Conservation (phyloP, 768 basidiomycete species). For the Leccinum pellstonianum region DNA sequence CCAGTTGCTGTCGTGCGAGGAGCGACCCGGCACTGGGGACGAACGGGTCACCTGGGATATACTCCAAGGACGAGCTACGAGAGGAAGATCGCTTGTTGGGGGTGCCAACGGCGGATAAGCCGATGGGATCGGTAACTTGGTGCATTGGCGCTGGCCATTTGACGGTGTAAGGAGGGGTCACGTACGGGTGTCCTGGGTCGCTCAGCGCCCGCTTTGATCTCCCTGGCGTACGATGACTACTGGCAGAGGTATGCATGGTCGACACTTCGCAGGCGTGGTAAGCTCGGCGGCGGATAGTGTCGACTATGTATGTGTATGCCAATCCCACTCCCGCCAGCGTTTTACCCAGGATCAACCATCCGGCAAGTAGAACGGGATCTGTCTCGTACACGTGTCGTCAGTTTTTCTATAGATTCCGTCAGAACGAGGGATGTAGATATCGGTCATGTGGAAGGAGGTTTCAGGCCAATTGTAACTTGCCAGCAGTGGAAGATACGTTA, state of each 20-base stretch:
- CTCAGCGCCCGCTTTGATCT: conserved; percentile 18
- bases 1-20: conserved; percentile 7
- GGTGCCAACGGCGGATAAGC: not conserved
- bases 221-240: conserved; percentile 9
- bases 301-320: not conserved
- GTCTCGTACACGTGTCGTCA: conserved; percentile 7
- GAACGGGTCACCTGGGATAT: conserved; percentile 12
- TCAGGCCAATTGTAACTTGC: not conserved
- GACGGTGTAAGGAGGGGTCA: conserved; percentile 24
- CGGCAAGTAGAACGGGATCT: not conserved
- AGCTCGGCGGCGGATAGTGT: not conserved
- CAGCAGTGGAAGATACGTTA: not conserved
- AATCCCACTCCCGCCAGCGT: not conserved
- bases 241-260: conserved; percentile 17
- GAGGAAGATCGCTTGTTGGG: conserved; percentile 13
- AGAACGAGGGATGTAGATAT: not conserved
- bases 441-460: not conserved
- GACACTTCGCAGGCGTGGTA: not conserved
- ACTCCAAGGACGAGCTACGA: conserved; percentile 26
- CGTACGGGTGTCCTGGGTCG: conserved; percentile 25
- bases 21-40: conserved; percentile 9
- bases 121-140: conserved; percentile 19
- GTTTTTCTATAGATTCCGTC: conserved; percentile 1
- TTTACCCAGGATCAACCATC: not conserved
- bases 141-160: conserved; percentile 29